Conservation (phyloP, 257 asterid genomes). For the Solanum piurae region DNA sequence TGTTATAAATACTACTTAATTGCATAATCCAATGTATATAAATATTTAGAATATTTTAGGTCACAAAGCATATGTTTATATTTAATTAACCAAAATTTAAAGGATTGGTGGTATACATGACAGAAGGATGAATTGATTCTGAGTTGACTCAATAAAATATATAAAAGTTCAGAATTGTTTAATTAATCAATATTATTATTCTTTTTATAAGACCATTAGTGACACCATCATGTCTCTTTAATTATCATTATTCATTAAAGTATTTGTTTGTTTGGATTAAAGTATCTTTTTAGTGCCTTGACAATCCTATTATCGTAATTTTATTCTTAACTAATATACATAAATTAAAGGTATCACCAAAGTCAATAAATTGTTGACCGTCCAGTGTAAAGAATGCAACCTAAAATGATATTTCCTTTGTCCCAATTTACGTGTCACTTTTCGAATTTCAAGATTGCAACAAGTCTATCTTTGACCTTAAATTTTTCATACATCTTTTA, state of each 20-base stretch:
- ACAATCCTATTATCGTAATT: neutral
- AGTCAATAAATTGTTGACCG: neutral
- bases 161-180: neutral
- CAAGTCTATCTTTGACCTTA: too few relatives aligned
- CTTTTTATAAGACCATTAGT: neutral
- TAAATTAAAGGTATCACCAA: neutral
- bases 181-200: neutral
- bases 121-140: constrained; percentile 28
- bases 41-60: neutral
- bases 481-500: too few relatives aligned
- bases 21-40: neutral
- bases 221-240: neutral
- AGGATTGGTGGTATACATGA: neutral
- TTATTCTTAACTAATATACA: neutral
- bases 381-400: too few relatives aligned
- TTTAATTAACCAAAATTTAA: neutral
- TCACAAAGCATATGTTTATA: neutral
- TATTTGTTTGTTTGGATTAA: neutral
- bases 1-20: neutral
- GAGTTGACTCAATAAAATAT: constrained; percentile 25
- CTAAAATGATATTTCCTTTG: too few relatives aligned
- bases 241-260: too few relatives aligned
- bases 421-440: too few relatives aligned
- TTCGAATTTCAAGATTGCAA: too few relatives aligned
- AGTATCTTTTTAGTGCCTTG: neutral